phyloP scores from a whole-genome alignment of 768 basidiomycete species.

The Tricholomella constricta region DNA sequence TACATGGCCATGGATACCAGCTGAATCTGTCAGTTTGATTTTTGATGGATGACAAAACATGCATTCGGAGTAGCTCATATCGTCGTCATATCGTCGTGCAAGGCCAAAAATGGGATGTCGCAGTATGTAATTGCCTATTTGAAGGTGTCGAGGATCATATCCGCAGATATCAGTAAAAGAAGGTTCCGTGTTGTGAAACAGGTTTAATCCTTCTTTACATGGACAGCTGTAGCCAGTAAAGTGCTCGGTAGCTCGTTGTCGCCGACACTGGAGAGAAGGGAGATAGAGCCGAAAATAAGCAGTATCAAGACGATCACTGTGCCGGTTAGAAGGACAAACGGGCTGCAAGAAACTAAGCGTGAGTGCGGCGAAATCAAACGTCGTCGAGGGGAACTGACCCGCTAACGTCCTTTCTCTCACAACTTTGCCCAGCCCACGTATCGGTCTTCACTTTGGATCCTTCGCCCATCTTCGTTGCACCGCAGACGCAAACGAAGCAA shows the following conservation, averaged over 20 bases:
- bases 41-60: too few species aligned
- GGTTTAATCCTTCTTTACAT: conserved; percentile 54
- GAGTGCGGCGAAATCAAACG: conserved; percentile 4
- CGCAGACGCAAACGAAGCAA: conserved; percentile 58
- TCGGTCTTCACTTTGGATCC: conserved; percentile 56
- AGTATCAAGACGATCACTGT: conserved; percentile 66
- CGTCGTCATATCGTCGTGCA: too few species aligned
- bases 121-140: too few species aligned
- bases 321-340: conserved; percentile 74
- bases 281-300: conserved; percentile 66
- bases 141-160: too few species aligned
- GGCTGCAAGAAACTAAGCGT: conserved; percentile 40
- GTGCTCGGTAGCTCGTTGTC: conserved; percentile 71
- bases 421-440: conserved; percentile 74
- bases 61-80: too few species aligned
- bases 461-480: conserved; percentile 48
- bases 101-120: too few species aligned
- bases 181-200: conserved; percentile 3
- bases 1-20: too few species aligned
- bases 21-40: too few species aligned
- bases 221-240: conserved; percentile 59
- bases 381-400: conserved; percentile 50
- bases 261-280: conserved; percentile 65
- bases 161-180: neutral
- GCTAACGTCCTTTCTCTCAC: conserved; percentile 80